Evolutionary conservation across 345 rosid genomes (phyloP), one percentile per base, ranked within the genome.

Genomic region (Mangifera indica): DNA sequence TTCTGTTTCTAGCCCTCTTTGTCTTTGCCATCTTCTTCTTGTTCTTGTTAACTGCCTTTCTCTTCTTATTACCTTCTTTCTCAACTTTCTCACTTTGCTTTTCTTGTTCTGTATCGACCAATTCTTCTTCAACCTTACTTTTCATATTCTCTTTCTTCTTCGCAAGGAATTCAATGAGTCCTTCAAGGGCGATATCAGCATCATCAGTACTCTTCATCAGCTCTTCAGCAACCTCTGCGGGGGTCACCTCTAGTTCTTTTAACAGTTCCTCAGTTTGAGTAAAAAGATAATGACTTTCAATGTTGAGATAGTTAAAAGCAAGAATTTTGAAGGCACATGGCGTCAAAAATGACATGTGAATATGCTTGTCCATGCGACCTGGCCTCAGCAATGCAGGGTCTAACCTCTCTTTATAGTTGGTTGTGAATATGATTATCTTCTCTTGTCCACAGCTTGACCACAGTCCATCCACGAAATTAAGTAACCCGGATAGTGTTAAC

Each of bases 171-270:
- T 75, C 74, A 11, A 75, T 8, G 0, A 85, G 71, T 4, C 81
- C 82, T 6, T 42, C 22, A 21, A 87, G 77, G 29, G 76, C 86
- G 59, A 53, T 65, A 37, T 85, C 87, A 61, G 64, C 29, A 69
- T 83, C 79, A 18, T 85, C 86, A 7, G 42, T 6, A 34, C 77
- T 82, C 32, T 78, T 83, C 87, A 87, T 75, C 52, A 87, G 49
- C 73, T 81, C 85, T 71, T 85, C 87, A 6, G 87, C 87, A 53
- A 85, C 72, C 58, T 83, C 79, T 0, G 87, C 87, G 0, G 87
- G 88, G 40, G 81, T 85, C 26, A 81, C 86, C 55, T 83, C 78
- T 1, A 74, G 68, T 0, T 68, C 60, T 65, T 71, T 63, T 10
- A 87, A 53, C 59, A 85, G 22, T n/a, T n/a, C 60, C n/a, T 87